Conservation (phyloP, 2,329 filamentous ascomycete species). For the Apiospora kogelbergensis region DNA sequence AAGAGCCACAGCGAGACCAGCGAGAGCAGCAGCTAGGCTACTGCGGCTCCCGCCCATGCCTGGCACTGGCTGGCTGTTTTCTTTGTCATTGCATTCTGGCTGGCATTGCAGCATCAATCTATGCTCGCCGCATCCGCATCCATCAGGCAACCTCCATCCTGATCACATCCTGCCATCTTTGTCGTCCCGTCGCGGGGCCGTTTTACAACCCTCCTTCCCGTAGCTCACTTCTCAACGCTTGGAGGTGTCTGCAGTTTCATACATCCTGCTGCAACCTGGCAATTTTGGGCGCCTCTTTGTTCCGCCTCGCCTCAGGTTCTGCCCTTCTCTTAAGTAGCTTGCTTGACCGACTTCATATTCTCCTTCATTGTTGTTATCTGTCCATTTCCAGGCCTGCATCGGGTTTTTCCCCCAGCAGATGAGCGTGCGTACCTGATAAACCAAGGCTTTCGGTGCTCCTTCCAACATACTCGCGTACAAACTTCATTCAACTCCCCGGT, state of each 20-base stretch:
- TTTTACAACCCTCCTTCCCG: neutral
- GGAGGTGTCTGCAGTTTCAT: neutral
- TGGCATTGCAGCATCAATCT: neutral
- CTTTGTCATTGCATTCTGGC: constrained; percentile 7
- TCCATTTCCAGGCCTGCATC: neutral
- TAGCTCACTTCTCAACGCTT: neutral
- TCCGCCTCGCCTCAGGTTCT: neutral
- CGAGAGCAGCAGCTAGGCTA: neutral
- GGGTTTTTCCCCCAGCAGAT: neutral
- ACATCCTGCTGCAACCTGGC: neutral
- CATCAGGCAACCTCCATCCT: neutral
- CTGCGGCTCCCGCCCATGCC: neutral
- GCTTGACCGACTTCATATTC: neutral
- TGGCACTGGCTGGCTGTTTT: neutral
- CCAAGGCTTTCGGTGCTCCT: neutral
- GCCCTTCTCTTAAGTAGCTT: neutral
- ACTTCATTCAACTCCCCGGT: neutral
- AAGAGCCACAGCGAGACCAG: neutral
- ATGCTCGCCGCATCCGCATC: neutral
- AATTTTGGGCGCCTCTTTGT: neutral
- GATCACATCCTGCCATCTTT: neutral
- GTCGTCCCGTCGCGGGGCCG: neutral
- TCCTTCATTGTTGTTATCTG: neutral
- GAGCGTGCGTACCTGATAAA: neutral
- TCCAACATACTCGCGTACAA: neutral